phyloP scores from a whole-genome alignment of 345 rosid genomes.

The Populus nigra region DNA sequence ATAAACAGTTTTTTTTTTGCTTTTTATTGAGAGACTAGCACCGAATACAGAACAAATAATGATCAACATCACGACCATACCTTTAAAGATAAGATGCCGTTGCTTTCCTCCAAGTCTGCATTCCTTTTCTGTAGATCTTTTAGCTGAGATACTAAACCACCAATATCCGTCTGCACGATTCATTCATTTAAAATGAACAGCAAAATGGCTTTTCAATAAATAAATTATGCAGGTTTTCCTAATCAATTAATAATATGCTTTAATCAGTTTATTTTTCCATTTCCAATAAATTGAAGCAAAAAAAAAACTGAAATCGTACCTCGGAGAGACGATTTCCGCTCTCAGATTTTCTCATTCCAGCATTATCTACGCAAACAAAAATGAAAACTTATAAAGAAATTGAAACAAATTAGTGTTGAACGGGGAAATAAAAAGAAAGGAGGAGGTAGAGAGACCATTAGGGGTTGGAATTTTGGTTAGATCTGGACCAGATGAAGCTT shows the following conservation, averaged over 20 bases:
- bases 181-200: conserved; percentile 5
- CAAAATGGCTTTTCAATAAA: background rate
- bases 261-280: background rate
- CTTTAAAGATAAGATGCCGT: conserved; percentile 48
- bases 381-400: background rate
- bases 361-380: conserved; percentile 37
- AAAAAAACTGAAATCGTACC: conserved; percentile 33
- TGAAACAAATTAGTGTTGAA: background rate
- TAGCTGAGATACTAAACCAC: conserved; percentile 82
- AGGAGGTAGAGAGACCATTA: conserved; percentile 41
- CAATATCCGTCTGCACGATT: conserved; percentile 67
- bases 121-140: conserved; percentile 69
- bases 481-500: conserved; percentile 79
- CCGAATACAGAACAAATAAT: background rate
- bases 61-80: conserved; percentile 18
- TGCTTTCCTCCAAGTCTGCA: conserved; percentile 67
- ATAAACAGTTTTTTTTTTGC: background rate
- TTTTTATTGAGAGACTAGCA: background rate
- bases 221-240: background rate
- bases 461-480: conserved; percentile 51
- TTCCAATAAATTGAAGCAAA: background rate
- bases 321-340: conserved; percentile 79
- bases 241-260: background rate
- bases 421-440: background rate
- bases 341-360: conserved; percentile 68